These are phyloP conservation scores for Byssothecium circinans DNA, from an alignment of 2,329 filamentous ascomycete genomes.

Conservation along the genomic window DNA sequence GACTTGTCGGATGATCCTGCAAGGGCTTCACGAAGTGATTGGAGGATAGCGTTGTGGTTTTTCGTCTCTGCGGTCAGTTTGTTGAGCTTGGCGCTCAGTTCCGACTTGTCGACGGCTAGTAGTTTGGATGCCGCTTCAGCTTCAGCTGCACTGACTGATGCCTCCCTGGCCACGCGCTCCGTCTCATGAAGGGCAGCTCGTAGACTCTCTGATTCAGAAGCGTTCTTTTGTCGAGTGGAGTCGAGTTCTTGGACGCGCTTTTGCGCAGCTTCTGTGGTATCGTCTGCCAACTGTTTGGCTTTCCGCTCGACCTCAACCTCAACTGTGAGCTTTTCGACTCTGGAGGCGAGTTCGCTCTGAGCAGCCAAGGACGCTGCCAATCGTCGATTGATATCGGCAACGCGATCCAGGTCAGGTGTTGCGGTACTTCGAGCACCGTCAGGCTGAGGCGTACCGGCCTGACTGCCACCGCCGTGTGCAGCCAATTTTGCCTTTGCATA, in stretches of 20 bases:
- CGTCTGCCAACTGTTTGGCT: constrained; percentile 82
- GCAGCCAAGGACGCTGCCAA: constrained; percentile 78
- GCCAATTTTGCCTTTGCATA: constrained; percentile 93
- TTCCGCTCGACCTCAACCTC: constrained; percentile 82
- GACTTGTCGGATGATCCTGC: constrained; percentile 77
- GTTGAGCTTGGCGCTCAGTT: constrained; percentile 69
- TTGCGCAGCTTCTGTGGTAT: constrained; percentile 80
- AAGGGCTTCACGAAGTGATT: constrained; percentile 75
- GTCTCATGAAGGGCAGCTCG: constrained; percentile 81
- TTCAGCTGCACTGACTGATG: constrained; percentile 75
- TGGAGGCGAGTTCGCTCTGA: constrained; percentile 79
- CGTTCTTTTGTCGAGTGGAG: constrained; percentile 77
- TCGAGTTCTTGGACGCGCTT: constrained; percentile 83
- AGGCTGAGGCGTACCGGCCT: constrained; percentile 58
- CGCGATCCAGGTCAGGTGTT: constrained; percentile 64
- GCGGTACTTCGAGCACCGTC: constrained; percentile 62
- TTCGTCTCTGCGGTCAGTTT: constrained; percentile 67
- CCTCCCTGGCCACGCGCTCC: constrained; percentile 77
- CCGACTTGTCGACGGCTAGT: constrained; percentile 82
- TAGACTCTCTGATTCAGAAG: constrained; percentile 80
- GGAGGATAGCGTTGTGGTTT: constrained; percentile 71
- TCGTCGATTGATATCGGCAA: constrained; percentile 76
- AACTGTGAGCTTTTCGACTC: constrained; percentile 66
- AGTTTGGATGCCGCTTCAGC: constrained; percentile 73
- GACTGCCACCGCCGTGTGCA: constrained; percentile 71